Conservation (phyloP, 1,139 yeast genomes). For the Suhomyces anneliseae region DNA sequence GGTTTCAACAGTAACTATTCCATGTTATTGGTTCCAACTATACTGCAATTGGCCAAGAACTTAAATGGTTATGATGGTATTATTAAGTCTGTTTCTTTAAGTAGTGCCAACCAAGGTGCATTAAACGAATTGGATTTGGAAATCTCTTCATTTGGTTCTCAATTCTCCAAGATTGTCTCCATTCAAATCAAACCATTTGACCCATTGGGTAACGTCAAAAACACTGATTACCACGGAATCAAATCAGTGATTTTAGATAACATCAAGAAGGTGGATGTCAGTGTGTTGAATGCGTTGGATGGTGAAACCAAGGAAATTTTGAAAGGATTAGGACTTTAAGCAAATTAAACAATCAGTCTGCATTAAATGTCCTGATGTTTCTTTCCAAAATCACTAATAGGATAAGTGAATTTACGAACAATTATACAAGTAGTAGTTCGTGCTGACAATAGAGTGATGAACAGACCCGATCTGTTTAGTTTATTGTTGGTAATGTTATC, state of each 20-base stretch:
- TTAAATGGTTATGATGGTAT: conserved; percentile 44
- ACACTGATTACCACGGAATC: conserved; percentile 35
- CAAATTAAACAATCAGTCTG: not conserved
- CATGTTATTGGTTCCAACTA: conserved; percentile 46
- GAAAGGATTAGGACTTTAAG: conserved; percentile 2
- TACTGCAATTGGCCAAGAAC: conserved; percentile 52
- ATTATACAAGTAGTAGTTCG: no score
- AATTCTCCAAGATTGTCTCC: conserved; percentile 70
- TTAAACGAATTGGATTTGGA: conserved; percentile 50
- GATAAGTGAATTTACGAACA: no score
- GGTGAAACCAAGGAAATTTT: conserved; percentile 3
- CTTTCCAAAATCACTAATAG: no score
- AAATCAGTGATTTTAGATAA: conserved; percentile 30
- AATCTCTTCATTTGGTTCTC: conserved; percentile 77
- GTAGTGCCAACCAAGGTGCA: conserved; percentile 27
- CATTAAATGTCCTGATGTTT: no score
- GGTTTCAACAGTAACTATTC: conserved; percentile 36
- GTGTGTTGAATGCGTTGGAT: conserved; percentile 30
- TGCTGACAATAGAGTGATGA: no score
- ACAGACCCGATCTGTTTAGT: not conserved
- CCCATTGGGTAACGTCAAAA: conserved; percentile 54
- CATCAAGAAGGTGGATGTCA: conserved; percentile 31
- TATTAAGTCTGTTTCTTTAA: conserved; percentile 30
- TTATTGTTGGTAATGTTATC: not conserved
- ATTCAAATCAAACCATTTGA: conserved; percentile 64